Percentiles rank a stretch among this genome's conserved stretches.
phyloP scores from a whole-genome alignment of 768 basidiomycete genomes.

The Boletus eberwhitei region DNA sequence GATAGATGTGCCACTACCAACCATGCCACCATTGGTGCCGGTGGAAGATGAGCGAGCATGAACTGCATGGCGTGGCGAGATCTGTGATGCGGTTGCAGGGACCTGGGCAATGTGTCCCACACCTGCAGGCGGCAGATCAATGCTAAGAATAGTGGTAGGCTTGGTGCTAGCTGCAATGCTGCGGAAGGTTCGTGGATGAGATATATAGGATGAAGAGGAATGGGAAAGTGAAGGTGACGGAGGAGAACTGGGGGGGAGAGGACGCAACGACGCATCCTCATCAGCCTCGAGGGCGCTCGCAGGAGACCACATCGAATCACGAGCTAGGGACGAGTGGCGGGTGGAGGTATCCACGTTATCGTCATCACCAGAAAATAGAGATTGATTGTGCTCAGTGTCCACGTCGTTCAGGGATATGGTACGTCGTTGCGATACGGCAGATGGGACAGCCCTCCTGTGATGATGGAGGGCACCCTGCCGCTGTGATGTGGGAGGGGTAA shows the following conservation, averaged over 20 bases:
- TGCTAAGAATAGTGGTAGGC: slow-evolving; percentile 89
- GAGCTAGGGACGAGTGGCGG: slow-evolving; percentile 57
- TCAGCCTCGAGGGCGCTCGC: slow-evolving; percentile 78
- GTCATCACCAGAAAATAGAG: slow-evolving; percentile 34
- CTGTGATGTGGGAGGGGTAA: slow-evolving; percentile 18
- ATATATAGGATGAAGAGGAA: slow-evolving; percentile 81
- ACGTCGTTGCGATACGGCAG: slow-evolving; percentile 40
- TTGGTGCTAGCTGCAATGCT: slow-evolving; percentile 88
- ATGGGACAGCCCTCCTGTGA: slow-evolving; percentile 20
- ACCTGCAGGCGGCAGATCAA: slow-evolving; percentile 76
- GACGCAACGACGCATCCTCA: slow-evolving; percentile 90
- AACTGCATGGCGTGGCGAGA: slow-evolving; percentile 47
- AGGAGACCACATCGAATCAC: slow-evolving; percentile 79
- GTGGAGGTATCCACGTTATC: slow-evolving; percentile 47
- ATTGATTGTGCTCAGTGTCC: slow-evolving; percentile 41
- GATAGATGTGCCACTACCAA: slow-evolving; percentile 55
- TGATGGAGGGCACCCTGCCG: slow-evolving; percentile 20
- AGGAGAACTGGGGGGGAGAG: slow-evolving; percentile 83
- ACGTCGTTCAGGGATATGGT: slow-evolving; percentile 66
- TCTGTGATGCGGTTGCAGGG: slow-evolving; percentile 52
- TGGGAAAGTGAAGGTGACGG: slow-evolving; percentile 84
- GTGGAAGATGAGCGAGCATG: slow-evolving; percentile 64
- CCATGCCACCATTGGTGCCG: slow-evolving; percentile 42
- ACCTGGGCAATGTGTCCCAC: slow-evolving; percentile 93
- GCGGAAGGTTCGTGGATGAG: slow-evolving; percentile 75